Evolutionary conservation across 352 stramenopile species (phyloP).

Genomic region (Phytopythium aichiense): DNA sequence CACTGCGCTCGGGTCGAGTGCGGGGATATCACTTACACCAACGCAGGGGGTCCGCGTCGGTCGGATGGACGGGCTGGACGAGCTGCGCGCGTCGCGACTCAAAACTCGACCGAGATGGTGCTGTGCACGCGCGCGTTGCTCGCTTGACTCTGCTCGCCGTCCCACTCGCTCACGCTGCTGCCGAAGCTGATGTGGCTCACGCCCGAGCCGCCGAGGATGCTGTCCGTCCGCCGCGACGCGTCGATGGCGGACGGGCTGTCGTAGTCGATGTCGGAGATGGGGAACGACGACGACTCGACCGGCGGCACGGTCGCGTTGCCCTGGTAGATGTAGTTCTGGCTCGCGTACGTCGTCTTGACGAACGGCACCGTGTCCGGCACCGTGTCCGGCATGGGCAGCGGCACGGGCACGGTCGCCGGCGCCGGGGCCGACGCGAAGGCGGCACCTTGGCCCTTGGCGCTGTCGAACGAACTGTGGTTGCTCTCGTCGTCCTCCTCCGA

Average conservation of each 20-base stretch:
- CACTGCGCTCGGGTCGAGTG: neutral
- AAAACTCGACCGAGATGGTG: slow-evolving; percentile 10
- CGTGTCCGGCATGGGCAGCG: neutral
- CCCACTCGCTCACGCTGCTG: slow-evolving; percentile 1
- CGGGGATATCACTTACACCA: slow-evolving; percentile 5
- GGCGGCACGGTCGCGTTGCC: slow-evolving; percentile 9
- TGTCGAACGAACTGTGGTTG: slow-evolving; percentile 16
- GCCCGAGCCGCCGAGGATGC: slow-evolving; percentile 28
- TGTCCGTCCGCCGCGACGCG: slow-evolving; percentile 28
- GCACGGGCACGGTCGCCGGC: neutral
- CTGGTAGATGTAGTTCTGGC: slow-evolving; percentile 11
- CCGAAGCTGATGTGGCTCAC: slow-evolving; percentile 8
- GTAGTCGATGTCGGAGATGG: slow-evolving; percentile 23
- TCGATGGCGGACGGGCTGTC: slow-evolving; percentile 49
- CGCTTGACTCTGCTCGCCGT: neutral
- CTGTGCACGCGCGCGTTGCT: slow-evolving; percentile 2
- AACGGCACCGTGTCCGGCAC: slow-evolving; percentile 9
- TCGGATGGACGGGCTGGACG: neutral
- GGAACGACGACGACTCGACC: slow-evolving; percentile 3
- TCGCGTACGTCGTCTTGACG: slow-evolving; percentile 10
- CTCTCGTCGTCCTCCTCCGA: slow-evolving; percentile 56
- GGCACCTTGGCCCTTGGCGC: neutral
- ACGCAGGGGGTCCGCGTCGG: neutral
- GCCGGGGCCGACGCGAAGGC: slow-evolving; percentile 13
- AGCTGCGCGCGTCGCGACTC: neutral